A percentile compares a stretch with the other conserved stretches of the same genome.
These are phyloP conservation scores for Aeminium ludgeri DNA, from an alignment of 495 filamentous ascomycete species.

Conservation along the genomic window DNA sequence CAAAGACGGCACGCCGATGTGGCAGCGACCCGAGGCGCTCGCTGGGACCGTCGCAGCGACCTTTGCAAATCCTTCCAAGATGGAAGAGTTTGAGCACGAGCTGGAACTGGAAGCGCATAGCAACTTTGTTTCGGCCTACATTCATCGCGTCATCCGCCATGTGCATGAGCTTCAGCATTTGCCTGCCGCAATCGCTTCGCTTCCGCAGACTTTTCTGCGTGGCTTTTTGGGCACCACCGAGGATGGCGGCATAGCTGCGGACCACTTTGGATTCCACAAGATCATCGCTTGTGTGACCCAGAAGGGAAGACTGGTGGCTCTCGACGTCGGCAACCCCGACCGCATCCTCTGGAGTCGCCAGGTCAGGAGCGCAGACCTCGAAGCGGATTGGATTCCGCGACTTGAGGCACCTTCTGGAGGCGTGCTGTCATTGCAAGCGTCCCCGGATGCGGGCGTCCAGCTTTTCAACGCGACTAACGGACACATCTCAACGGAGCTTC, in stretches of 20 bases:
- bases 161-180: slow-evolving; percentile 59
- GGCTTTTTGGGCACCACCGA: slow-evolving; percentile 42
- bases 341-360: slow-evolving; percentile 49
- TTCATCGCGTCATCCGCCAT: slow-evolving; percentile 76
- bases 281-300: slow-evolving; percentile 65
- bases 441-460: not conserved
- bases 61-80: slow-evolving; percentile 53
- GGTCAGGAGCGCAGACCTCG: slow-evolving; percentile 1
- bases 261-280: slow-evolving; percentile 80
- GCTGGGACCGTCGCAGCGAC: slow-evolving; percentile 55
- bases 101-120: slow-evolving; percentile 75
- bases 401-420: slow-evolving; percentile 1
- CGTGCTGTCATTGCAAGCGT: not conserved
- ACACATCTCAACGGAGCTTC: not conserved
- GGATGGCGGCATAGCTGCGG: slow-evolving; percentile 39
- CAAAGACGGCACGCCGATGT: slow-evolving; percentile 61
- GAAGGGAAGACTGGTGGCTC: slow-evolving; percentile 58
- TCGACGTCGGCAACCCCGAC: slow-evolving; percentile 62
- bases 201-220: slow-evolving; percentile 37
- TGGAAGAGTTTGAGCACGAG: slow-evolving; percentile 57
- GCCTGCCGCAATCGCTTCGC: slow-evolving; percentile 44
- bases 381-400: slow-evolving; percentile 2
- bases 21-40: slow-evolving; percentile 69
- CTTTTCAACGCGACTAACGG: not conserved
- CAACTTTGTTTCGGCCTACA: slow-evolving; percentile 60